Evolutionary conservation across 345 rosid genomes (phyloP).

Genomic region (Odontarrhena argentea): DNA sequence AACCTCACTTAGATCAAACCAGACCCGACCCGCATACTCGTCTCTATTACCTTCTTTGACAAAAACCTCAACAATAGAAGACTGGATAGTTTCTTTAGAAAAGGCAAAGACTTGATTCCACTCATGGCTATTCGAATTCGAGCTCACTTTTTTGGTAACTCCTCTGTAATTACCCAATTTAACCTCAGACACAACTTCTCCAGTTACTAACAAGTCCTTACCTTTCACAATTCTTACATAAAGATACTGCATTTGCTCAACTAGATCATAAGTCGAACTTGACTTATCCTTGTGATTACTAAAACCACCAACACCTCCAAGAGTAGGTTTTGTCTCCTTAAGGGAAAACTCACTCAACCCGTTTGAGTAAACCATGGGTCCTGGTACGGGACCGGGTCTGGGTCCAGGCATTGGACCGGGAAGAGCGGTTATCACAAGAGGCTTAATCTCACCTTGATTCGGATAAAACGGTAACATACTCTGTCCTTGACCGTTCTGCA

Average conservation of each 20-base stretch:
- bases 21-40: constrained; percentile 64
- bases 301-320: constrained; percentile 64
- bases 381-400: constrained; percentile 27
- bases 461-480: constrained; percentile 45
- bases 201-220: constrained; percentile 44
- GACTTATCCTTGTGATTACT: constrained; percentile 59
- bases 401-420: constrained; percentile 42
- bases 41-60: constrained; percentile 60
- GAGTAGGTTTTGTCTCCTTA: constrained; percentile 71
- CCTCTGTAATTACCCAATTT: constrained; percentile 73
- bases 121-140: constrained; percentile 44
- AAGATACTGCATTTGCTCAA: constrained; percentile 80
- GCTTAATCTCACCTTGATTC: constrained; percentile 55
- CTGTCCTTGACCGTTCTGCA: constrained; percentile 37
- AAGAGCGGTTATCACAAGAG: constrained; percentile 50
- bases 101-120: constrained; percentile 83
- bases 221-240: constrained; percentile 67
- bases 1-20: constrained; percentile 68
- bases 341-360: constrained; percentile 58
- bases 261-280: constrained; percentile 72
- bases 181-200: constrained; percentile 62
- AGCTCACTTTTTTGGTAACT: constrained; percentile 52
- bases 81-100: constrained; percentile 75
- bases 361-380: constrained; percentile 35
- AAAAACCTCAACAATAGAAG: constrained; percentile 67